phyloP scores from a whole-genome alignment of 176 grass and related monocot genomes.

The Themeda triandra region DNA sequence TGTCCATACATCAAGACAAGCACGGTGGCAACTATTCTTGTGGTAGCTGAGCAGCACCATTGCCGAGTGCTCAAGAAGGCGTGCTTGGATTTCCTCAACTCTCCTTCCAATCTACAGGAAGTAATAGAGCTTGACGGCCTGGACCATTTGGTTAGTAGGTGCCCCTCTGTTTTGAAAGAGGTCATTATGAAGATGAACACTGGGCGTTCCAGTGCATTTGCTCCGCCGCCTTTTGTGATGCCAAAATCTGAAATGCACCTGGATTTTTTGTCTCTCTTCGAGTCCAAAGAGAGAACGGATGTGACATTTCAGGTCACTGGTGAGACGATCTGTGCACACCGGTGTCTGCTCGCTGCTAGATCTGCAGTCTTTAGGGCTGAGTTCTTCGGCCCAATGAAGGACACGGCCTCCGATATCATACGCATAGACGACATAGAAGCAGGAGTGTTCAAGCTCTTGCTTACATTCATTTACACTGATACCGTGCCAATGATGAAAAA shows the following conservation, averaged over 20 bases:
- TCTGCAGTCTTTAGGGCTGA: constrained; percentile 40
- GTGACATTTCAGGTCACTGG: constrained; percentile 41
- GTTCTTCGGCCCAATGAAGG: constrained; percentile 31
- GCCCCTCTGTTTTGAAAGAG: constrained; percentile 16
- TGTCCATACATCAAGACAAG: not conserved
- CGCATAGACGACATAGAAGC: constrained; percentile 30
- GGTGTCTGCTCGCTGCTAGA: constrained; percentile 39
- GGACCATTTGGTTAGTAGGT: constrained; percentile 25
- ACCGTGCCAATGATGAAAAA: not conserved
- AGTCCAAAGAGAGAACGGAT: constrained; percentile 22
- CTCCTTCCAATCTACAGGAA: not conserved
- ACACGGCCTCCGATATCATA: constrained; percentile 15
- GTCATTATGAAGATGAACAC: not conserved
- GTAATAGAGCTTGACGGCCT: not conserved
- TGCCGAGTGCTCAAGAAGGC: not conserved
- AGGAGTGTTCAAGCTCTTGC: constrained; percentile 40
- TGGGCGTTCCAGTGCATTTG: not conserved
- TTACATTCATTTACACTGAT: constrained; percentile 36
- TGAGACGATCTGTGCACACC: constrained; percentile 28
- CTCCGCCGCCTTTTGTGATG: not conserved
- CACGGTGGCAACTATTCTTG: not conserved
- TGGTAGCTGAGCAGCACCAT: not conserved
- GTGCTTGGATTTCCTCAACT: not conserved
- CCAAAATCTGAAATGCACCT: not conserved
- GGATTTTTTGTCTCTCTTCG: constrained; percentile 20